Evolutionary conservation across 176 grass and related monocot species (phyloP).

Genomic region (Carex pumila): DNA sequence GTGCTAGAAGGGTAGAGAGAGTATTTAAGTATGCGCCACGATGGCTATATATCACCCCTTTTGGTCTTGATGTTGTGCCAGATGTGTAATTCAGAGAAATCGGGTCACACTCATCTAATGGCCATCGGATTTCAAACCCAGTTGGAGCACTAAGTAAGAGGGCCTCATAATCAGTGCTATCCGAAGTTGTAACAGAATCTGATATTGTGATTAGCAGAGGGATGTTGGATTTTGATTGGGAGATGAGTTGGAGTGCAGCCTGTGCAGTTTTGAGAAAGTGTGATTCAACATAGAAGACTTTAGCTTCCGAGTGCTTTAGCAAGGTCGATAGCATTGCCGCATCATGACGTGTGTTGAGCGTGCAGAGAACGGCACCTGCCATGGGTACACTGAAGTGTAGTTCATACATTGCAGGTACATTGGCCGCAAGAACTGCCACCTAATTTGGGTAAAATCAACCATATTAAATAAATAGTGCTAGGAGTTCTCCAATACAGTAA

Average conservation of each 20-base stretch:
- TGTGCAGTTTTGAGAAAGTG: background rate
- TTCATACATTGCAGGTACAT: conserved; percentile 28
- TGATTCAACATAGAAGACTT: conserved; percentile 25
- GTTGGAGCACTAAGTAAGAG: background rate
- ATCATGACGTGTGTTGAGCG: conserved; percentile 2
- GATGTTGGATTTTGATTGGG: background rate
- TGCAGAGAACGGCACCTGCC: conserved; percentile 23
- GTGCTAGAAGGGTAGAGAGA: conserved; percentile 11
- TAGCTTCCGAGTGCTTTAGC: conserved; percentile 4
- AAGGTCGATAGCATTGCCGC: background rate
- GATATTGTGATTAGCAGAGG: background rate
- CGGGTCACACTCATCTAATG: conserved; percentile 18
- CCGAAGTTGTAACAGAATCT: background rate
- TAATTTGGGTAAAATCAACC: background rate
- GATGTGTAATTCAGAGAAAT: conserved; percentile 27
- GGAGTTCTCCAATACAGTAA: background rate
- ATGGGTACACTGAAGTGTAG: conserved; percentile 29
- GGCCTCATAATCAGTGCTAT: background rate
- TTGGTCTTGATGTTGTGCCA: conserved; percentile 19
- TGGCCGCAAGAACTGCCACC: conserved; percentile 20
- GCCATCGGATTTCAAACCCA: conserved; percentile 5
- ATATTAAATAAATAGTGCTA: background rate
- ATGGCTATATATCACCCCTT: conserved; percentile 32
- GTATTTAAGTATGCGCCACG: conserved; percentile 25
- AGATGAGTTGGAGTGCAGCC: background rate